Percentiles rank a stretch among this genome's conserved stretches.
Evolutionary conservation across 1,284 basidiomycete species (phyloP).

Genomic region (Trametes pubescens): DNA sequence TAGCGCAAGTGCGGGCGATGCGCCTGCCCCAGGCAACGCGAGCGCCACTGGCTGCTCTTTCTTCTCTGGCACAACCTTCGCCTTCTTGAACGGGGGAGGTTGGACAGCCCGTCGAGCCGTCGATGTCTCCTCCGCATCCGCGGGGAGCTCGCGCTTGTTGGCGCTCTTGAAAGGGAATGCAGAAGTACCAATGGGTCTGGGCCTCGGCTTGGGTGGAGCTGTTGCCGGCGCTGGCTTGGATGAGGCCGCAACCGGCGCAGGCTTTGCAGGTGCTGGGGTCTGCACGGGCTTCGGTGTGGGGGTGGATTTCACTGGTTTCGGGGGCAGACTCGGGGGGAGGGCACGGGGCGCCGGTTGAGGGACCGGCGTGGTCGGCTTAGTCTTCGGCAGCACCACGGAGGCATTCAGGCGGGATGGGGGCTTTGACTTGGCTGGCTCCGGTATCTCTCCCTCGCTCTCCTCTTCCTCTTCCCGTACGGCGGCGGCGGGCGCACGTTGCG

Average conservation of each 20-base stretch:
- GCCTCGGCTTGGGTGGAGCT: slow-evolving; percentile 13
- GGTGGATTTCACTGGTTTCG: slow-evolving; percentile 14
- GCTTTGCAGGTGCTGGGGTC: not conserved
- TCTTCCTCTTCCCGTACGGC: slow-evolving; percentile 47
- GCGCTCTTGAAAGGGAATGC: slow-evolving; percentile 17
- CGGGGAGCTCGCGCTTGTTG: slow-evolving; percentile 38
- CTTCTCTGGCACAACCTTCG: slow-evolving; percentile 23
- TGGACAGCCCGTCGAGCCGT: slow-evolving; percentile 43
- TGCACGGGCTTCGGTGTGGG: slow-evolving; percentile 16
- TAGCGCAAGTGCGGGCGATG: slow-evolving; percentile 26
- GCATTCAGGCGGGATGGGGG: slow-evolving; percentile 11
- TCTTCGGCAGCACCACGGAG: slow-evolving; percentile 14
- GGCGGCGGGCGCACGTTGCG: slow-evolving; percentile 33
- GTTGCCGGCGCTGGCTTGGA: slow-evolving; percentile 4
- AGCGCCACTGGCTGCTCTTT: slow-evolving; percentile 45
- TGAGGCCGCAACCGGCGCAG: slow-evolving; percentile 7
- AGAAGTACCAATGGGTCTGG: slow-evolving; percentile 3
- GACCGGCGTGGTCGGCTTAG: slow-evolving; percentile 19
- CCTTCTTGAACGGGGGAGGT: slow-evolving; percentile 23
- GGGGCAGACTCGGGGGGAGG: slow-evolving; percentile 13
- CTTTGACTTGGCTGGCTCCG: slow-evolving; percentile 31
- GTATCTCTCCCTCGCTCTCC: slow-evolving; percentile 45
- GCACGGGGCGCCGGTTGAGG: slow-evolving; percentile 12
- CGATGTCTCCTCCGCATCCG: slow-evolving; percentile 51
- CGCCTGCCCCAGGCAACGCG: slow-evolving; percentile 36